phyloP scores from a whole-genome alignment of 768 basidiomycete genomes.

The Boletus vinaceobasis region DNA sequence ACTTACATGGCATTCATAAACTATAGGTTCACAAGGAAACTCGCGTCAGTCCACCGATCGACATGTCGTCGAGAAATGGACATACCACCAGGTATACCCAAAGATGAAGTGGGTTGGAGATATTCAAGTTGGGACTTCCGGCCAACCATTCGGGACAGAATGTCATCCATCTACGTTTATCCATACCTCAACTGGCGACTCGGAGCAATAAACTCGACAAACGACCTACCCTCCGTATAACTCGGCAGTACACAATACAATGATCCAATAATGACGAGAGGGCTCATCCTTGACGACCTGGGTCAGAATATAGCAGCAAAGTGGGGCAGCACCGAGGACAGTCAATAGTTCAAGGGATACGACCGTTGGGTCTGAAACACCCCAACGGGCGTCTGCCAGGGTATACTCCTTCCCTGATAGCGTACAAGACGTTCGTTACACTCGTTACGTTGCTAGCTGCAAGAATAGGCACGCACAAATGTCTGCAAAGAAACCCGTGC shows the following conservation, averaged over 20 bases:
- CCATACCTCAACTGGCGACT: neutral
- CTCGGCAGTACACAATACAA: slow-evolving; percentile 72
- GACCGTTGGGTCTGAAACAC: slow-evolving; percentile 69
- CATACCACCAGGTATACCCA: slow-evolving; percentile 81
- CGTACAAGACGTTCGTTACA: neutral
- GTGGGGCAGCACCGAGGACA: slow-evolving; percentile 67
- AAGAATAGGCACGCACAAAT: slow-evolving; percentile 51
- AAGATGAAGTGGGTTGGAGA: slow-evolving; percentile 63
- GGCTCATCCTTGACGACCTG: slow-evolving; percentile 64
- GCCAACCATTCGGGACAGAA: slow-evolving; percentile 86
- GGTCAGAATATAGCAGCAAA: slow-evolving; percentile 69
- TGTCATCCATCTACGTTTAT: slow-evolving; percentile 67
- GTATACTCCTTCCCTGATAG: slow-evolving; percentile 75
- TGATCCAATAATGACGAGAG: slow-evolving; percentile 62
- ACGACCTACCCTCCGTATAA: slow-evolving; percentile 68
- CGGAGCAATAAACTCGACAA: neutral
- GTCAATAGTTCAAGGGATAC: slow-evolving; percentile 84
- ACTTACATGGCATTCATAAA: slow-evolving; percentile 80
- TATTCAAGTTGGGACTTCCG: slow-evolving; percentile 69
- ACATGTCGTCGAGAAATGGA: slow-evolving; percentile 8
- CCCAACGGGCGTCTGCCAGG: slow-evolving; percentile 80
- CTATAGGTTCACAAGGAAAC: slow-evolving; percentile 33
- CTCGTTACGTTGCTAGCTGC: neutral
- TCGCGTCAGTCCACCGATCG: neutral
- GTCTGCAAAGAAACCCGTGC: slow-evolving; percentile 64